Percentiles rank a stretch among this genome's conserved stretches.
phyloP scores from a whole-genome alignment of 2,329 filamentous ascomycete genomes.

The Penicillium freii region DNA sequence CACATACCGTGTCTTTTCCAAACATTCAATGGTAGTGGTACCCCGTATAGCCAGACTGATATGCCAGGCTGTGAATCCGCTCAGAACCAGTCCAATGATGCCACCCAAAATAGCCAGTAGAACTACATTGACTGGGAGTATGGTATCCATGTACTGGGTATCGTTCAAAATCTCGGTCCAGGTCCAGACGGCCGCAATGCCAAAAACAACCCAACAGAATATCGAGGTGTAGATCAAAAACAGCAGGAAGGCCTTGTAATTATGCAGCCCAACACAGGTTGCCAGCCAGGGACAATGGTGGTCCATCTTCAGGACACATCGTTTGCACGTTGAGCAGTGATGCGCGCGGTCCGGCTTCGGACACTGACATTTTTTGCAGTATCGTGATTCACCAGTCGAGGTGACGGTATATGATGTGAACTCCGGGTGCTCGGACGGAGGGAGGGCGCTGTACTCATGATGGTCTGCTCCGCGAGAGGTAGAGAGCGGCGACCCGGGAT shows the following conservation, averaged over 20 bases:
- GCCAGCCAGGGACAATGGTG: slow-evolving; percentile 98
- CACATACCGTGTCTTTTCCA: slow-evolving; percentile 94
- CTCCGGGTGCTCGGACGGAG: slow-evolving; percentile 63
- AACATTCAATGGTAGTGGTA: slow-evolving; percentile 91
- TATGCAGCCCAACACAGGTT: slow-evolving; percentile 87
- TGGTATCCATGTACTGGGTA: slow-evolving; percentile 67
- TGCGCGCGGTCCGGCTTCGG: slow-evolving; percentile 94
- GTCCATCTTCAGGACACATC: slow-evolving; percentile 98
- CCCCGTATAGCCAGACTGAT: slow-evolving; percentile 73
- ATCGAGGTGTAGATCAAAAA: slow-evolving; percentile 87
- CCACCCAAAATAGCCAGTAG: slow-evolving; percentile 81
- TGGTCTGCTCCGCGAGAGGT: slow-evolving; percentile 28
- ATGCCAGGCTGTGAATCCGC: slow-evolving; percentile 90
- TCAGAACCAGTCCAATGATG: slow-evolving; percentile 86
- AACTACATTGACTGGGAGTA: slow-evolving; percentile 88
- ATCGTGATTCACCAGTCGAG: slow-evolving; percentile 79
- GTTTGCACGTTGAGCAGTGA: slow-evolving; percentile 91
- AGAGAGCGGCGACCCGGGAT: slow-evolving; percentile 67
- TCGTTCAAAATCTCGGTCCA: slow-evolving; percentile 77
- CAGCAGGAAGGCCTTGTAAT: slow-evolving; percentile 93
- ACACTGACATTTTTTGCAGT: slow-evolving; percentile 96
- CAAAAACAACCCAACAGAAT: slow-evolving; percentile 80
- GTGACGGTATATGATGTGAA: slow-evolving; percentile 86
- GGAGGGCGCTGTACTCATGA: slow-evolving; percentile 70
- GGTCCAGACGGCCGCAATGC: slow-evolving; percentile 75